These are phyloP conservation scores for Erythrobasidium hasegawianum DNA, from an alignment of 1,284 basidiomycete genomes.

Conservation along the genomic window DNA sequence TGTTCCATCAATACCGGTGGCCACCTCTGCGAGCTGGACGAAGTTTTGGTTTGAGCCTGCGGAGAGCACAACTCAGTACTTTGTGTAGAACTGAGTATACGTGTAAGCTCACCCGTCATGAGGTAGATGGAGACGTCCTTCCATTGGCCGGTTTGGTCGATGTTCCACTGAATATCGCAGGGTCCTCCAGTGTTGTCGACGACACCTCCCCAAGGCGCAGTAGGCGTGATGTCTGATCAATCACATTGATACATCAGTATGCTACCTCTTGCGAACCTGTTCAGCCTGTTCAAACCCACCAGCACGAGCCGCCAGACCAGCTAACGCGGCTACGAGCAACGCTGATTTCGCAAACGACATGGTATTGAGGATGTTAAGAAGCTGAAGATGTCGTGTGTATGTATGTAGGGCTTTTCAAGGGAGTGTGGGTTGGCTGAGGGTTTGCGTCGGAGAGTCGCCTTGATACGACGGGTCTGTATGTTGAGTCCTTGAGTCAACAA, in stretches of 20 bases:
- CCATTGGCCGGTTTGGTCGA: conserved; percentile 50
- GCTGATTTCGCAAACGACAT: not conserved
- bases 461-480: too few relatives aligned
- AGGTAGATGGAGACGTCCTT: conserved; percentile 49
- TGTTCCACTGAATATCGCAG: conserved; percentile 48
- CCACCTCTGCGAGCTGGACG: conserved; percentile 49
- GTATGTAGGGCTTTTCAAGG: too few relatives aligned
- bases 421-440: not conserved
- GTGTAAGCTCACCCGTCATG: conserved; percentile 46
- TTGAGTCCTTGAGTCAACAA: too few relatives aligned
- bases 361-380: not conserved
- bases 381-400: not conserved
- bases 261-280: not conserved
- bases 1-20: conserved; percentile 38
- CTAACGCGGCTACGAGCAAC: not conserved
- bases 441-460: not conserved
- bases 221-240: conserved; percentile 9
- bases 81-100: too few relatives aligned
- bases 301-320: not conserved
- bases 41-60: conserved; percentile 69
- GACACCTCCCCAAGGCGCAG: conserved; percentile 21
- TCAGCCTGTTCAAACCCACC: not conserved
- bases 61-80: conserved; percentile 64
- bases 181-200: conserved; percentile 47
- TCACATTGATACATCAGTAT: not conserved